Percentiles rank a stretch among this genome's conserved stretches.
Evolutionary conservation across 2,329 filamentous ascomycete species (phyloP).

Genomic region (Talaromyces funiculosus): DNA sequence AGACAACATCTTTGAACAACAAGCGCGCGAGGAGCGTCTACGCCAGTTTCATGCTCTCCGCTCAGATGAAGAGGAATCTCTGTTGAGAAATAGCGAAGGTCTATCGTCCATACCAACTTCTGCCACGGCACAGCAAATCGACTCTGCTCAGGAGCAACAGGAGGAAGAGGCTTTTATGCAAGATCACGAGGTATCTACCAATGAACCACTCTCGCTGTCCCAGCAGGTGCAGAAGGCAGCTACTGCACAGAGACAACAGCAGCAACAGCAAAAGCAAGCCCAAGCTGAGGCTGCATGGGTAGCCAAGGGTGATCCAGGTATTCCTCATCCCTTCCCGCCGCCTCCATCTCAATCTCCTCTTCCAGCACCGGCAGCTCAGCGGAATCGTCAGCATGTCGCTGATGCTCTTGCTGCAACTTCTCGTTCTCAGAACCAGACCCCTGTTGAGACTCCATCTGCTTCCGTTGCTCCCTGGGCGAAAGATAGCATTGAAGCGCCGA

Average conservation of each 20-base stretch:
- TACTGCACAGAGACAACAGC: slow-evolving; percentile 34
- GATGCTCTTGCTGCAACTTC: slow-evolving; percentile 62
- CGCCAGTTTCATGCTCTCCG: slow-evolving; percentile 77
- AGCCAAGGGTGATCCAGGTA: slow-evolving; percentile 55
- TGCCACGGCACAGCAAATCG: slow-evolving; percentile 28
- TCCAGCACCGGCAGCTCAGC: slow-evolving; percentile 82
- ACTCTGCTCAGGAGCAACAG: not conserved
- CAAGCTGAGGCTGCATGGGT: slow-evolving; percentile 52
- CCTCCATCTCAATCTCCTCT: slow-evolving; percentile 73
- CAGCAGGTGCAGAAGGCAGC: slow-evolving; percentile 77
- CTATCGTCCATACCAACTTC: slow-evolving; percentile 36
- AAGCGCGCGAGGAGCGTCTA: slow-evolving; percentile 61
- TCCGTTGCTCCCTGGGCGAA: slow-evolving; percentile 94
- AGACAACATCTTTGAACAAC: slow-evolving; percentile 44
- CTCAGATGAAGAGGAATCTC: slow-evolving; percentile 59
- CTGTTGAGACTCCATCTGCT: slow-evolving; percentile 58
- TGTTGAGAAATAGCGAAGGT: slow-evolving; percentile 33
- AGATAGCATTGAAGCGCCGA: slow-evolving; percentile 65
- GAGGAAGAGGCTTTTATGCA: slow-evolving; percentile 24
- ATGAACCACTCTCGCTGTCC: slow-evolving; percentile 61
- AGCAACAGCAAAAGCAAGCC: slow-evolving; percentile 33
- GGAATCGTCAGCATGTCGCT: slow-evolving; percentile 75
- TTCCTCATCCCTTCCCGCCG: slow-evolving; percentile 65
- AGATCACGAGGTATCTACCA: slow-evolving; percentile 19
- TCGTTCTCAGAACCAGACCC: slow-evolving; percentile 73